Evolutionary conservation across 495 filamentous ascomycete species (phyloP), one percentile per base, ranked within the genome.

Genomic region (Xylaria curta): DNA sequence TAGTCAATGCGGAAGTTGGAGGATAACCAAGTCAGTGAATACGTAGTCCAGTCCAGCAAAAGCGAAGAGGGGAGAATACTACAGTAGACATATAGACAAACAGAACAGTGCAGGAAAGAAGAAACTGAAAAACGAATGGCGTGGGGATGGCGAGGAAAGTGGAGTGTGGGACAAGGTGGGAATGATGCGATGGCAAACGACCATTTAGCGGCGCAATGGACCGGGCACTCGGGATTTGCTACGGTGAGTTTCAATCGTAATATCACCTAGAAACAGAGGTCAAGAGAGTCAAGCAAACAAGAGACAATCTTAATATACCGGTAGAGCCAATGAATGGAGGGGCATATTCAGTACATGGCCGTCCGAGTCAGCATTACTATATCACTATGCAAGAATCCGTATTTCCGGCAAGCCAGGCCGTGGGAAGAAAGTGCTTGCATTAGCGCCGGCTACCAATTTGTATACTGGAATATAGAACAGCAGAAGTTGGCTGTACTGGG

Each of bases 401-500:
- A 38, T 38, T n/a, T 60, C 26, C 60, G 60, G n/a, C 9, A 42
- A 36, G 21, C 10, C 8, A 40, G 36, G 46, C 49, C 15, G 36
- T 36, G 65, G 54, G 33, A 71, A 38, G 36, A 38, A 38, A 38
- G 69, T 71, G 69, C 47, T 56, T 71, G 69, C 69, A 71, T 65
- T 71, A 71, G 69, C 69, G 69, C 47, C 69, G n/a, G 59, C n/a
- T 65, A 60, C 31, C 7, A 17, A 40, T 60, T 15, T 64, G 7
- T 13, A 31, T 31, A 64, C 61, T 15, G 51, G 24, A 17, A 24
- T 4, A 10, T 5, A 42, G 10, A 26, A 24, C 21, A 10, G 28
- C 9, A 4, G 3, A 54, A 26, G 21, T 54, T 54, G 24, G 51
- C 17, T 15, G 24, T 54, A 28, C 49, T 8, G 21, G 21, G 49